A percentile compares a stretch with the other conserved stretches of the same genome.
Evolutionary conservation across 345 rosid species (phyloP).

Genomic region (Lumnitzera racemosa): DNA sequence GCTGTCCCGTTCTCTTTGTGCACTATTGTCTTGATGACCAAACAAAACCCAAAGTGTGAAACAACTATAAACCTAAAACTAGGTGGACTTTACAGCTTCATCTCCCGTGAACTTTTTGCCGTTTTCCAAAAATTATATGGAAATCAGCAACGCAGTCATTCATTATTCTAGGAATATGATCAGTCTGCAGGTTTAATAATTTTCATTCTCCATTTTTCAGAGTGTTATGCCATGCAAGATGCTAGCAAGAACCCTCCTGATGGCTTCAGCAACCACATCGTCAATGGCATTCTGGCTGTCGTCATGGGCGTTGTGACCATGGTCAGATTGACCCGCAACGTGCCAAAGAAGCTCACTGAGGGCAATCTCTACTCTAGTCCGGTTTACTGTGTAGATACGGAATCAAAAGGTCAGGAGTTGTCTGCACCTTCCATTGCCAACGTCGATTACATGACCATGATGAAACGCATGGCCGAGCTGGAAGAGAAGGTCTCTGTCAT

Average conservation of each 20-base stretch:
- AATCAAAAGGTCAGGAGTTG: constrained; percentile 16
- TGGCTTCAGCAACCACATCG: constrained; percentile 15
- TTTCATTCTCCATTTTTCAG: too few relatives aligned
- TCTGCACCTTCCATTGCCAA: constrained; percentile 29
- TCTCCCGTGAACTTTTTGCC: too few relatives aligned
- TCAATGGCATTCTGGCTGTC: constrained; percentile 45
- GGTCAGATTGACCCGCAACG: constrained; percentile 45
- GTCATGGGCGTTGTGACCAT: constrained; percentile 56
- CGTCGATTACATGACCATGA: constrained; percentile 46
- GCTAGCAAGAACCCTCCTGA: constrained; percentile 14
- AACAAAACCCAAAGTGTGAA: too few relatives aligned
- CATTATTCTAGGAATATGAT: too few relatives aligned
- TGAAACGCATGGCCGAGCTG: constrained; percentile 56
- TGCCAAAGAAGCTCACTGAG: constrained; percentile 57
- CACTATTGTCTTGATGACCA: too few relatives aligned
- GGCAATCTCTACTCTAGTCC: constrained; percentile 40
- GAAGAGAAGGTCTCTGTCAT: constrained; percentile 52
- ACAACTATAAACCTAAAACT: too few relatives aligned
- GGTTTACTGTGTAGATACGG: constrained; percentile 21
- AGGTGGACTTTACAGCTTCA: too few relatives aligned
- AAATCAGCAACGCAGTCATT: too few relatives aligned
- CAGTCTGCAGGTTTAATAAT: too few relatives aligned
- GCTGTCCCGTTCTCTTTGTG: too few relatives aligned
- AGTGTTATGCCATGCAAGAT: background rate
- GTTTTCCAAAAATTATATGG: too few relatives aligned